A percentile compares a stretch with the other conserved stretches of the same genome.
Conservation (phyloP, 495 filamentous ascomycete genomes). For the Annulohypoxylon maeteangense region DNA sequence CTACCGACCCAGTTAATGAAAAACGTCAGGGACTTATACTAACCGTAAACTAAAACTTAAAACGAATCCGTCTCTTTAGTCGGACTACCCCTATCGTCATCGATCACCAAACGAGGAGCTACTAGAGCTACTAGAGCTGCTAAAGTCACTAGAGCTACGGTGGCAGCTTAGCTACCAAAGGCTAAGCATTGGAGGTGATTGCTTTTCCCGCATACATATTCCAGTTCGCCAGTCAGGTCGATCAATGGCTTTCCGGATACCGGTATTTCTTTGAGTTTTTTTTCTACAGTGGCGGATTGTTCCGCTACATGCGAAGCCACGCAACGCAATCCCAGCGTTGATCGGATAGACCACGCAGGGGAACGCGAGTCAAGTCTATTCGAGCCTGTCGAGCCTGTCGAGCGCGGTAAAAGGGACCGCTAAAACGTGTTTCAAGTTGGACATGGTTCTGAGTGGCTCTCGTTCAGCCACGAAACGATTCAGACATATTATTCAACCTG, state of each 20-base stretch:
- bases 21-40: background rate
- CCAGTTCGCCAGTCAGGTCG: background rate
- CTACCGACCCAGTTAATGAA: background rate
- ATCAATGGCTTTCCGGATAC: slow-evolving; percentile 13
- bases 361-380: slow-evolving; percentile 19
- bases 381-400: no score
- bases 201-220: slow-evolving; percentile 2
- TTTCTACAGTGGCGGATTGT: slow-evolving; percentile 34
- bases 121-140: background rate
- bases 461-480: slow-evolving; percentile 43
- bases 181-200: background rate
- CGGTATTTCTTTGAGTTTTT: slow-evolving; percentile 20
- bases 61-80: background rate
- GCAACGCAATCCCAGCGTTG: slow-evolving; percentile 40
- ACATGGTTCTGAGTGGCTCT: slow-evolving; percentile 28
- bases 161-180: background rate
- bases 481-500: slow-evolving; percentile 32
- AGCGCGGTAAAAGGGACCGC: slow-evolving; percentile 21
- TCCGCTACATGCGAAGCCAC: slow-evolving; percentile 31
- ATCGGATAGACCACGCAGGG: slow-evolving; percentile 33
- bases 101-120: slow-evolving; percentile 1
- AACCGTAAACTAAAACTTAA: background rate
- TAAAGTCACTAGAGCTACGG: background rate
- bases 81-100: slow-evolving; percentile 3
- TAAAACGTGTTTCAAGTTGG: slow-evolving; percentile 44